Base-by-base conservation (phyloP, 1,139 yeast genomes). In the Saccharomyces hybrid region DNA sequence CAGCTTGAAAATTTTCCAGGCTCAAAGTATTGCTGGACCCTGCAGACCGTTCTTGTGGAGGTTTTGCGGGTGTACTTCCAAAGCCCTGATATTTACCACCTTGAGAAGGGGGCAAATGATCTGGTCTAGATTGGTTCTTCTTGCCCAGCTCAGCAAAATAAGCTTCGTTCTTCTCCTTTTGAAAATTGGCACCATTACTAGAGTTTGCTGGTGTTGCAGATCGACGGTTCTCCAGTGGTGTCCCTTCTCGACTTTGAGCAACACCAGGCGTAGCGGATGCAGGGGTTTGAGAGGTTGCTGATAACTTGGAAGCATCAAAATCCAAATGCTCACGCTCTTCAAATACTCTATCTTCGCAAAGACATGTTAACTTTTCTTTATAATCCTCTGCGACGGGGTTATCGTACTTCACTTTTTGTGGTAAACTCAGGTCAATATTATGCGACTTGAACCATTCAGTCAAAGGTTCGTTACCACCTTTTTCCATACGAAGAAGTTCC, bases 351-450 rank as follows among this genome's bases (percentile, higher is more conserved):
- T 89, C 97, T 64, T 87, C 90, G 50, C 88, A 80, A 55, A 79
- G 80, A 59, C 93, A 84, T 6, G 88, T 80, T 60, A 93, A 77
- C 67, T 84, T 82, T 64, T 84, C 88, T 70, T 91, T 89, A 70
- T 93, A 93, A 70, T 93, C 98, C 65, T 85, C 90, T n/a, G 99
- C 98, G 48, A 89, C 89, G 50, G 83, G 84, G 62, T 91, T 89
- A 69, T 88, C 87, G 72, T 88, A 93, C 73, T 93, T 93, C 57
- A 77, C 70, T 65, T 83, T 82, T 47, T 90, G 83, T 16, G 91
- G 86, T 57, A 83, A 71, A 27, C 73, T 64, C 59, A 80, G 67
- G 66, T 85, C 90, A 41, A 91, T 71, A n/a, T 96, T 96, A 69
- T 90, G 83, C 19, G 77, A 73, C 51, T 76, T 78, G 68, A 91